Percentiles rank a stretch among this genome's conserved stretches.
phyloP scores from a whole-genome alignment of 345 rosid species.

The Gossypium australe region DNA sequence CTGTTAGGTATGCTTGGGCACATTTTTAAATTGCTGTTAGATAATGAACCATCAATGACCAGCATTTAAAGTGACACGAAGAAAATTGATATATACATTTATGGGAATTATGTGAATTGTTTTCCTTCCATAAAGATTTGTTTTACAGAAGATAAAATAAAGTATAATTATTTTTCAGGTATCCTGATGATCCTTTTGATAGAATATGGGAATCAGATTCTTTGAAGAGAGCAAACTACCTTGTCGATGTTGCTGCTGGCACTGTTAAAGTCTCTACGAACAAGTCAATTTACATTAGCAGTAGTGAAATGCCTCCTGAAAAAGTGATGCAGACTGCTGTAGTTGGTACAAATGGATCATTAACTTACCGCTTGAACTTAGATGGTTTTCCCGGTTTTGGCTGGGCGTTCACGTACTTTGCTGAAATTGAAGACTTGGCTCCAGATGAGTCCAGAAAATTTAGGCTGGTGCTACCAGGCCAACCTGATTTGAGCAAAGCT shows the following conservation, averaged over 20 bases:
- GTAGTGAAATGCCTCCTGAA: constrained; percentile 61
- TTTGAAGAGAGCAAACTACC: constrained; percentile 71
- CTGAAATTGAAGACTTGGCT: constrained; percentile 84
- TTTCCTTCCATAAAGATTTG: background rate
- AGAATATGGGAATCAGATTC: constrained; percentile 95
- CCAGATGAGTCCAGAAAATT: constrained; percentile 76
- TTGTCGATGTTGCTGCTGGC: constrained; percentile 94
- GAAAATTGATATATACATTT: background rate
- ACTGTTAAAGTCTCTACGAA: constrained; percentile 66
- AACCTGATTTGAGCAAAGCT: constrained; percentile 70
- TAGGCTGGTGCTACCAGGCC: constrained; percentile 63
- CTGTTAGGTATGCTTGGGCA: constrained; percentile 56
- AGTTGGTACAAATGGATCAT: constrained; percentile 83
- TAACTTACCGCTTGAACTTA: constrained; percentile 81
- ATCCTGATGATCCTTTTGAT: constrained; percentile 95
- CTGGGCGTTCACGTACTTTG: constrained; percentile 82
- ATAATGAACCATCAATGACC: background rate
- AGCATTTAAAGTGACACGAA: background rate
- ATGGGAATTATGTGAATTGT: background rate
- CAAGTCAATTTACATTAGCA: constrained; percentile 41
- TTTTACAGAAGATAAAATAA: background rate
- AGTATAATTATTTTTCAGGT: constrained; percentile 36
- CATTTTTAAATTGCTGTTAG: constrained; percentile 15
- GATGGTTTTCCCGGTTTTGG: constrained; percentile 94
- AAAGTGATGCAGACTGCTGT: constrained; percentile 99